phyloP scores from a whole-genome alignment of 208 protist species.

The Angomonas desouzai region DNA sequence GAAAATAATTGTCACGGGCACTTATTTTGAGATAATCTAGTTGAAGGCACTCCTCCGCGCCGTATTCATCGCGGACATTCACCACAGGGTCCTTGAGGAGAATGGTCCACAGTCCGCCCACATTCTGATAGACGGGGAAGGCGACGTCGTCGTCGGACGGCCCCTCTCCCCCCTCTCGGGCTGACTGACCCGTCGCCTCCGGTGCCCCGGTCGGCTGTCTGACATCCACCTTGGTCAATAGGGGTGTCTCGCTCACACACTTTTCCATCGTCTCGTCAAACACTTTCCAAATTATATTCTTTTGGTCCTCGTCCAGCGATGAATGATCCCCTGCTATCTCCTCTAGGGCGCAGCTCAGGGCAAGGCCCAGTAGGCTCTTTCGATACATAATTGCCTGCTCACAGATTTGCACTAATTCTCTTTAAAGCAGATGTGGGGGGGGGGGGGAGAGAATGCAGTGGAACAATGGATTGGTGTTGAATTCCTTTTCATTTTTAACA shows the following conservation, averaged over 20 bases:
- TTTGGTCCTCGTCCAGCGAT: slow-evolving; percentile 48
- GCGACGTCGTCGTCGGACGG: slow-evolving; percentile 24
- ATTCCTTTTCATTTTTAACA: background rate
- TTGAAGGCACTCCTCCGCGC: slow-evolving; percentile 48
- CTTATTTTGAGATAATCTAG: slow-evolving; percentile 77
- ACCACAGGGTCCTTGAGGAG: slow-evolving; percentile 76
- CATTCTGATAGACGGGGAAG: slow-evolving; percentile 71
- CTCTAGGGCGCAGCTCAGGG: slow-evolving; percentile 59
- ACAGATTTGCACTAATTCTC: background rate
- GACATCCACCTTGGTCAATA: slow-evolving; percentile 51
- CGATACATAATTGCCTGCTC: slow-evolving; percentile 64
- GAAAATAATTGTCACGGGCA: slow-evolving; percentile 18
- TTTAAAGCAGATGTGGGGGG: too few species aligned
- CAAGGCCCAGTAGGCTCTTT: slow-evolving; percentile 57
- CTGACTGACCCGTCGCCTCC: background rate
- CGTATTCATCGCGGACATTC: slow-evolving; percentile 55
- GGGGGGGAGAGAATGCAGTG: too few species aligned
- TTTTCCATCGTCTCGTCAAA: slow-evolving; percentile 75
- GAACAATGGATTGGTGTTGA: too few species aligned
- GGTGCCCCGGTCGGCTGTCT: slow-evolving; percentile 26
- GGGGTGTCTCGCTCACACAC: slow-evolving; percentile 50
- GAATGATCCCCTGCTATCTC: slow-evolving; percentile 42
- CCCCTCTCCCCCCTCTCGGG: too few species aligned
- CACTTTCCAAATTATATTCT: slow-evolving; percentile 68
- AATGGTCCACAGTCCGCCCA: slow-evolving; percentile 80